Evolutionary conservation across 176 grass and related monocot genomes (phyloP).

Genomic region (Triticum monococcum): DNA sequence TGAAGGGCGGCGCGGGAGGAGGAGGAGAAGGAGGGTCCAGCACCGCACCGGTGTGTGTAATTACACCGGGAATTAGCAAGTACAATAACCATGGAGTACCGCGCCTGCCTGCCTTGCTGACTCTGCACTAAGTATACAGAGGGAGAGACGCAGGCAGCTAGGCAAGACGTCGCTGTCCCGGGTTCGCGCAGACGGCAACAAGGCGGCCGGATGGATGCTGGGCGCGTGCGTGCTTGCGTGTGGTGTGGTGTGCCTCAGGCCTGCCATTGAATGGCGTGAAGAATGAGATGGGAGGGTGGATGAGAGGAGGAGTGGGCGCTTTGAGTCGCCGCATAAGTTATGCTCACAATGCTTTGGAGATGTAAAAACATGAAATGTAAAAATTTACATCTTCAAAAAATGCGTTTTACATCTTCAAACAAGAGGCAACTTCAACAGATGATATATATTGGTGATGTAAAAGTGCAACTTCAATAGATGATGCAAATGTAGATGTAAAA

Average conservation of each 20-base stretch:
- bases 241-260: neutral
- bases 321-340: neutral
- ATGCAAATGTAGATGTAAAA: no score
- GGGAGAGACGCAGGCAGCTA: neutral
- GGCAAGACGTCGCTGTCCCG: neutral
- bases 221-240: neutral
- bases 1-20: neutral
- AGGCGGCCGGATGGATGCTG: neutral
- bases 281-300: neutral
- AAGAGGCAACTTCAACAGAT: no score
- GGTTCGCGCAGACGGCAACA: neutral
- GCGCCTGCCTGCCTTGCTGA: constrained; percentile 2
- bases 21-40: neutral
- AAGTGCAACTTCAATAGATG: no score
- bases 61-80: neutral
- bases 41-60: neutral
- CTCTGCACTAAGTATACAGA: neutral
- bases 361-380: no score
- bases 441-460: no score
- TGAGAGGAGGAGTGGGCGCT: neutral
- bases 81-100: neutral
- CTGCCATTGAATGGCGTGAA: constrained; percentile 34
- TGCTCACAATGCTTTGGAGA: no score
- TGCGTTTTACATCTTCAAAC: no score
- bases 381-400: no score